phyloP scores from a whole-genome alignment of 257 asterid genomes.

The Solanum pinnatisectum region DNA sequence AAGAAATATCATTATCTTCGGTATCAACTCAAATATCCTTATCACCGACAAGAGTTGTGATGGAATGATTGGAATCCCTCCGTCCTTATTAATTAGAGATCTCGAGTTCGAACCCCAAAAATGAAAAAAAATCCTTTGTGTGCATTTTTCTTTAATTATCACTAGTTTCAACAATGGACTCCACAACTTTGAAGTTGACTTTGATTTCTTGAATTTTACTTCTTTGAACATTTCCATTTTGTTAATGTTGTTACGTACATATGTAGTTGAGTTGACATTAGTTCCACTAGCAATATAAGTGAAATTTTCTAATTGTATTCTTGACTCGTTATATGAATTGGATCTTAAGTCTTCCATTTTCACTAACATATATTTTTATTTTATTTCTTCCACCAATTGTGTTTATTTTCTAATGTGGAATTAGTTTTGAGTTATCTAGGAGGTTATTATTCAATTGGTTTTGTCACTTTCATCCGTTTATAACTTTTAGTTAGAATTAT shows the following conservation, averaged over 20 bases:
- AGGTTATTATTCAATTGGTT: not conserved
- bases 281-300: not conserved
- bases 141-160: not conserved
- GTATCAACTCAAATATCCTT: not conserved
- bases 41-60: not conserved
- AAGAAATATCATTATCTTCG: not conserved
- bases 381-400: not conserved
- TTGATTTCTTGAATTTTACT: slow-evolving; percentile 60
- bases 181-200: slow-evolving; percentile 57
- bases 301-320: slow-evolving; percentile 22
- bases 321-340: slow-evolving; percentile 26
- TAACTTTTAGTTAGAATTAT: too few relatives aligned
- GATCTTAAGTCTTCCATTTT: slow-evolving; percentile 51
- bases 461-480: not conserved
- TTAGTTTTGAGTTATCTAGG: not conserved
- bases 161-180: slow-evolving; percentile 20
- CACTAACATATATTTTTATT: not conserved
- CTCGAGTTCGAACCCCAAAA: not conserved
- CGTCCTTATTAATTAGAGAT: not conserved
- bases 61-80: not conserved
- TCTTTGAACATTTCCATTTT: slow-evolving; percentile 38
- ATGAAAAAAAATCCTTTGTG: slow-evolving; percentile 13
- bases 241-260: slow-evolving; percentile 20
- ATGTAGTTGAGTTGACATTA: slow-evolving; percentile 20
- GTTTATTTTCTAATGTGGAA: not conserved